phyloP scores from a whole-genome alignment of 495 filamentous ascomycete species.

The Letharia lupina region DNA sequence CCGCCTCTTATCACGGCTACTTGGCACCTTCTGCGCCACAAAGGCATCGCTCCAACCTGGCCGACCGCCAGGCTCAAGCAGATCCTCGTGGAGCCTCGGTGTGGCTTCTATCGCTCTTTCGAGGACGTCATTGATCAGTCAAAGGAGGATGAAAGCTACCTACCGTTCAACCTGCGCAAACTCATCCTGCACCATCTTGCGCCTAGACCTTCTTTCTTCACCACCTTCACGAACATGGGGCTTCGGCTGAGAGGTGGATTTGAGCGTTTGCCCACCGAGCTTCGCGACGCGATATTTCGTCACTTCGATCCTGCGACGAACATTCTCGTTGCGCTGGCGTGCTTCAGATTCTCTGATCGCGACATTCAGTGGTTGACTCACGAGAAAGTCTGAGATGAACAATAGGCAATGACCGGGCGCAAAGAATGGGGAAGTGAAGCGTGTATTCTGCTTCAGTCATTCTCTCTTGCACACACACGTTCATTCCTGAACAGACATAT shows the following conservation, averaged over 20 bases:
- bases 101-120: constrained; percentile 18
- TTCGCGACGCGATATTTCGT: constrained; percentile 8
- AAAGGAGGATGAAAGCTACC: background rate
- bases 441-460: background rate
- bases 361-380: constrained; percentile 20
- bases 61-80: constrained; percentile 12
- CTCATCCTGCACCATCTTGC: constrained; percentile 14
- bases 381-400: constrained; percentile 14
- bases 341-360: constrained; percentile 16
- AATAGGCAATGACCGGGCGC: too few species aligned
- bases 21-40: constrained; percentile 31
- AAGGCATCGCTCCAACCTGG: constrained; percentile 22
- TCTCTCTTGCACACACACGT: background rate
- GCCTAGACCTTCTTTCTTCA: constrained; percentile 13
- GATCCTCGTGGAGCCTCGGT: constrained; percentile 19
- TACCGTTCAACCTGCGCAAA: constrained; percentile 6
- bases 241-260: constrained; percentile 17
- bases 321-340: constrained; percentile 13
- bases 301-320: constrained; percentile 16
- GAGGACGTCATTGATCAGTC: constrained; percentile 18
- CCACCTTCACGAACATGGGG: constrained; percentile 15
- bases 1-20: constrained; percentile 33
- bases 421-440: background rate
- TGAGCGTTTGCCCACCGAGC: constrained; percentile 9
- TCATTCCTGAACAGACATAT: background rate